These are phyloP conservation scores for Linum tenue DNA, from an alignment of 345 rosid species.

Conservation along the genomic window DNA sequence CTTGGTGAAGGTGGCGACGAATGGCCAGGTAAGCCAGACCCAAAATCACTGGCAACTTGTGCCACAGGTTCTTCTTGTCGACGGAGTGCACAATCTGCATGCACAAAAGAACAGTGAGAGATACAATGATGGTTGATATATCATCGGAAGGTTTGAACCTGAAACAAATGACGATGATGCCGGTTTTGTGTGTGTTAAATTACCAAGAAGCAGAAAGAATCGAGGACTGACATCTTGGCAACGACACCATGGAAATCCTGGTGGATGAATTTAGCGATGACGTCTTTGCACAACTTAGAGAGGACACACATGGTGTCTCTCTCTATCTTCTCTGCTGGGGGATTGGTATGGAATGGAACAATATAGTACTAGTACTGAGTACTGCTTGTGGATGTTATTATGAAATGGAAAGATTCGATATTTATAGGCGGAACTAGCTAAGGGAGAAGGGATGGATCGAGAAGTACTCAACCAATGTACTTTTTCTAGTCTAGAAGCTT, in stretches of 20 bases:
- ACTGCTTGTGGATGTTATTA: no score
- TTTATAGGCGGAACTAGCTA: no score
- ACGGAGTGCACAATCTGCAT: conserved; percentile 39
- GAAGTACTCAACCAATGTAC: no score
- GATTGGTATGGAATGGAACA: no score
- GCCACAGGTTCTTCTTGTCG: conserved; percentile 42
- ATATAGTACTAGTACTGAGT: no score
- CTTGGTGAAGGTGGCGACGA: conserved; percentile 48
- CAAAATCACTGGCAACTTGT: conserved; percentile 40
- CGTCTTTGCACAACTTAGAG: not conserved
- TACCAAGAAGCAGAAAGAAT: conserved; percentile 39
- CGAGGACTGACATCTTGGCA: conserved; percentile 31
- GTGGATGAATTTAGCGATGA: conserved; percentile 20
- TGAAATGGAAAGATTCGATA: no score
- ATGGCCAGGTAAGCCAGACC: conserved; percentile 34
- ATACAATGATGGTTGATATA: no score
- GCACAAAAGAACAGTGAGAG: not conserved
- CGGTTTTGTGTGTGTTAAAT: not conserved
- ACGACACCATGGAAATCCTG: conserved; percentile 32
- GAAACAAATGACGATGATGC: no score
- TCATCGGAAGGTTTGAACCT: no score
- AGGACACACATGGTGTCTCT: not conserved
- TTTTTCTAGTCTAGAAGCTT: no score
- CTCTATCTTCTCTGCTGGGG: no score
- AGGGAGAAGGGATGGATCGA: no score